These are phyloP conservation scores for Penicillium arizonense DNA, from an alignment of 495 filamentous ascomycete species.

Conservation along the genomic window DNA sequence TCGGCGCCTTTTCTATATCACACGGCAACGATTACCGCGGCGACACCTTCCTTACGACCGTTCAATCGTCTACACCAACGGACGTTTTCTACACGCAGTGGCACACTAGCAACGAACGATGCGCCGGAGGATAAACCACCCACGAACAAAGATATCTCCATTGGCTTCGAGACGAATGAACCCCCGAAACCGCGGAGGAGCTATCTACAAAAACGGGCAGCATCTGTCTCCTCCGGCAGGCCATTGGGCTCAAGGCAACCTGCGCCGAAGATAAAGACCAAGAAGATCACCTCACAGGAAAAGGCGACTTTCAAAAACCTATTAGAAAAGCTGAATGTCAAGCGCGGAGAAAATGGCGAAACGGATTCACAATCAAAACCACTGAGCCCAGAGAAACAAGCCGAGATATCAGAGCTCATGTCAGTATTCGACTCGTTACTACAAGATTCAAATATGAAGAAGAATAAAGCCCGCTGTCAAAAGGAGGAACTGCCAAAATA, in stretches of 20 bases:
- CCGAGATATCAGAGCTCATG: slow-evolving; percentile 27
- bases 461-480: neutral
- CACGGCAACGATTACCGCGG: slow-evolving; percentile 55
- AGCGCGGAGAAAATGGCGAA: slow-evolving; percentile 1
- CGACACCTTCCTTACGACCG: slow-evolving; percentile 9
- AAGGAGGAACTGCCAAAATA: neutral
- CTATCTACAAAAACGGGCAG: slow-evolving; percentile 27
- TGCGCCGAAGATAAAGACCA: neutral
- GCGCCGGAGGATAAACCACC: neutral
- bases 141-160: neutral
- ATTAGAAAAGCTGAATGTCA: slow-evolving; percentile 21
- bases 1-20: slow-evolving; percentile 67
- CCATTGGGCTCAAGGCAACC: neutral
- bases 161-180: neutral
- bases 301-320: slow-evolving; percentile 26
- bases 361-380: neutral
- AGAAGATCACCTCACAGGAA: slow-evolving; percentile 26
- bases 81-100: slow-evolving; percentile 9
- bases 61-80: slow-evolving; percentile 8
- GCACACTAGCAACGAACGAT: neutral
- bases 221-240: slow-evolving; percentile 1
- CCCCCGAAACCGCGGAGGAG: slow-evolving; percentile 15
- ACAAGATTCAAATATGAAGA: slow-evolving; percentile 15
- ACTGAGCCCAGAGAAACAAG: slow-evolving; percentile 8
- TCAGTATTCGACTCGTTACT: slow-evolving; percentile 29